These are phyloP conservation scores for Adansonia rubrostipa DNA, from an alignment of 441 rosid species.

Conservation along the genomic window DNA sequence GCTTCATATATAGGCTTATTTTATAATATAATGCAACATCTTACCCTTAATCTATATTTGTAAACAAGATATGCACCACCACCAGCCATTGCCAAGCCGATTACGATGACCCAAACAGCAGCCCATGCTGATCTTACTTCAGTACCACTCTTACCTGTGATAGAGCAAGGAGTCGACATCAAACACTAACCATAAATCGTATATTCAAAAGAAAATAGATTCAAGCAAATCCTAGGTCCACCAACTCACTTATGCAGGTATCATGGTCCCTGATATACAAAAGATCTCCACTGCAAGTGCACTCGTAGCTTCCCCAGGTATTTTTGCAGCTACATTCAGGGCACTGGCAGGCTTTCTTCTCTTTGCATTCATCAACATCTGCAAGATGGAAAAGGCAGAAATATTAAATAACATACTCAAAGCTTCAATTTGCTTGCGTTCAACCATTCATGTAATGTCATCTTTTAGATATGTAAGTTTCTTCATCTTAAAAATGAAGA, in stretches of 20 bases:
- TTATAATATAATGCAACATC: conserved; percentile 17
- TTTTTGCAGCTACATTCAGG: conserved; percentile 88
- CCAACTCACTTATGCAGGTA: conserved; percentile 87
- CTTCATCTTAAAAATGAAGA: background rate
- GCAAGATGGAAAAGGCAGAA: conserved; percentile 24
- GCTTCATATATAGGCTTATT: background rate
- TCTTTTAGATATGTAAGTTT: background rate
- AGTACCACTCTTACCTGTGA: conserved; percentile 65
- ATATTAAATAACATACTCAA: conserved; percentile 7
- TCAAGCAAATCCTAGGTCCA: background rate
- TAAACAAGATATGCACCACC: conserved; percentile 89
- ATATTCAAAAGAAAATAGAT: conserved; percentile 9
- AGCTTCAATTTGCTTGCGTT: background rate
- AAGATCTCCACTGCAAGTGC: conserved; percentile 84
- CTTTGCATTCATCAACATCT: conserved; percentile 95
- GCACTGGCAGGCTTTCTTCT: conserved; percentile 89
- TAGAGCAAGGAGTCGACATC: conserved; percentile 14
- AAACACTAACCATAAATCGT: conserved; percentile 27
- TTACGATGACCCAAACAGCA: conserved; percentile 81
- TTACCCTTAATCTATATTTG: conserved; percentile 94
- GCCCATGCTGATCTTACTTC: conserved; percentile 84
- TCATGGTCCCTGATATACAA: conserved; percentile 94
- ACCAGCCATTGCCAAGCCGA: conserved; percentile 83
- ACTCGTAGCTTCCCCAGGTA: conserved; percentile 97
- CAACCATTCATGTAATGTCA: background rate